Evolutionary conservation across 345 rosid genomes (phyloP), one percentile per base, ranked within the genome.

Genomic region (Euphorbia peplus): DNA sequence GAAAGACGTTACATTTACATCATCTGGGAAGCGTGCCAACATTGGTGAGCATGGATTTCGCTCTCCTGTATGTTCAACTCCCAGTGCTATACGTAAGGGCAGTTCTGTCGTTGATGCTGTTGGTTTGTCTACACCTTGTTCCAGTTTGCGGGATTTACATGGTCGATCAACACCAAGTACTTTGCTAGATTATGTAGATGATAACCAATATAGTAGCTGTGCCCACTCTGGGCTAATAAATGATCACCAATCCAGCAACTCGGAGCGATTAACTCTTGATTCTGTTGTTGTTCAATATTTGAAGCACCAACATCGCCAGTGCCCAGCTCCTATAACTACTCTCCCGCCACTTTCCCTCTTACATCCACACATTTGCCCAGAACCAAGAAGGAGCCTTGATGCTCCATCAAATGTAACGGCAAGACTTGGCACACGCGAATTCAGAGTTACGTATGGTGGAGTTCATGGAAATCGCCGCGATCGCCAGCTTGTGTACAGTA

Each of bases 271-370:
- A 78, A 85, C 96, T 67, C 81, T 95, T 35, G 98, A 95, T 73
- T 82, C 91, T 58, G 75, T 95, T 54, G 93, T 95, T 58, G 89
- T 95, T 82, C 99, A 95, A 80, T 91, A 86, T 80, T 76, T 95
- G 77, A 95, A 95, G 81, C 97, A 95, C 69, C 99, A 91, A 70
- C 99, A 95, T 81, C 91, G 99, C 58, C 99, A 95, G 75, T 95
- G 99, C 77, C 95, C 88, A 64, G 99, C 99, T 74, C 99, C 99
- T 51, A 87, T 95, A 72, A 91, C 99, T 8, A 95, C 99, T 72
- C 92, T 95, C 60, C 99, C 99, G 13, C 98, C 99, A 24, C 88
- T 95, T 73, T 91, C 97, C 69, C 93, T 95, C 54, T 69, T 95
- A 60, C 96, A 95, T 55, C 96, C 91, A 22, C 99, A 95, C 82